phyloP scores from a whole-genome alignment of 2,329 filamentous ascomycete genomes.

The Trichoderma gracile region DNA sequence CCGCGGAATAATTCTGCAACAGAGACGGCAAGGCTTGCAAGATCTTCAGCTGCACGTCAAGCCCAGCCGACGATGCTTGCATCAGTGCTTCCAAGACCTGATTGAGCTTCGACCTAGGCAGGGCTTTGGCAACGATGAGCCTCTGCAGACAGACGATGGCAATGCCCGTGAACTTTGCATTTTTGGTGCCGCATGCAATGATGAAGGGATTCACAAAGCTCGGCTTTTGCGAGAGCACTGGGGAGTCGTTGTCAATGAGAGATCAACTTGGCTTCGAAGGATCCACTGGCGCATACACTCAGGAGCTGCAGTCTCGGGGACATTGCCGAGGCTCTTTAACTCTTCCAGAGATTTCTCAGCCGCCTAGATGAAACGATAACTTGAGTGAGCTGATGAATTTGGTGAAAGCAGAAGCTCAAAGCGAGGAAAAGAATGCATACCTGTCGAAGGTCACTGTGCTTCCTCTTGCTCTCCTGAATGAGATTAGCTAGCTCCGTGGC shows the following conservation, averaged over 20 bases:
- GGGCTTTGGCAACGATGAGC: conserved; percentile 76
- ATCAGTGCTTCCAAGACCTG: conserved; percentile 87
- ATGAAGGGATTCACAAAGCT: conserved; percentile 93
- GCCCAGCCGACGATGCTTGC: conserved; percentile 74
- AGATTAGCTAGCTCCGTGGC: conserved; percentile 85
- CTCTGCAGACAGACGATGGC: conserved; percentile 87
- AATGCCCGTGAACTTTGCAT: conserved; percentile 85
- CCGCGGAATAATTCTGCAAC: conserved; percentile 82
- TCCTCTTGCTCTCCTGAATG: conserved; percentile 93
- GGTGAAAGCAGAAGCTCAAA: background rate
- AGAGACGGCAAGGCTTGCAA: conserved; percentile 87
- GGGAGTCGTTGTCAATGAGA: conserved; percentile 30
- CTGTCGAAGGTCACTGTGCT: conserved; percentile 85
- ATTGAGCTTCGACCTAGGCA: conserved; percentile 76
- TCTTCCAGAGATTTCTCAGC: conserved; percentile 93
- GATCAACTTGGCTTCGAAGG: conserved; percentile 21
- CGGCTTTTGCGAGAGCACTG: conserved; percentile 78
- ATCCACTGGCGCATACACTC: conserved; percentile 36
- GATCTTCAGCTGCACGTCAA: conserved; percentile 95
- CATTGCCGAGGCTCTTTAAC: conserved; percentile 58
- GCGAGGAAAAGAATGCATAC: conserved; percentile 46
- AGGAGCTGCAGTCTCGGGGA: conserved; percentile 43
- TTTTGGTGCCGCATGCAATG: conserved; percentile 86
- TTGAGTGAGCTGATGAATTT: background rate
- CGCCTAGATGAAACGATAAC: conserved; percentile 56